phyloP scores from a whole-genome alignment of 2,329 filamentous ascomycete species.

The Talaromyces sp. region DNA sequence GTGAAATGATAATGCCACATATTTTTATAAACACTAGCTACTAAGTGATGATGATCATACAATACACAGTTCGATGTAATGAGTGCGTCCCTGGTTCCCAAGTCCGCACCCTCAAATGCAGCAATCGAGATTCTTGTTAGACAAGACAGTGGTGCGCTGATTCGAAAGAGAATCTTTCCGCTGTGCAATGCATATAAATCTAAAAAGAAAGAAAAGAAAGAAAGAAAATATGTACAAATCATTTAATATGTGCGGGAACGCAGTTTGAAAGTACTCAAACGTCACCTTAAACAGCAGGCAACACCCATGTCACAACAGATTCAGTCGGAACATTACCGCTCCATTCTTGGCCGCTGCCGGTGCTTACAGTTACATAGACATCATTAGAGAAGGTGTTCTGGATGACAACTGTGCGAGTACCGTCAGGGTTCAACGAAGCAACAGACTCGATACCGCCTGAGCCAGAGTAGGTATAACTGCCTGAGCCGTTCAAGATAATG shows the following conservation, averaged over 20 bases:
- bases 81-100: background rate
- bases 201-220: background rate
- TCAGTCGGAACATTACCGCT: conserved; percentile 5
- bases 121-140: background rate
- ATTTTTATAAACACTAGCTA: no score
- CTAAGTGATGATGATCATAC: background rate
- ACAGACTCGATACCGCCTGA: conserved; percentile 9
- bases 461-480: background rate
- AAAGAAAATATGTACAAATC: background rate
- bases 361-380: conserved; percentile 9
- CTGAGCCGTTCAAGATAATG: conserved; percentile 2
- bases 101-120: background rate
- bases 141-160: background rate
- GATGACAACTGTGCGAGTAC: conserved; percentile 13
- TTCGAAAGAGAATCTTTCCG: background rate
- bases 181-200: background rate
- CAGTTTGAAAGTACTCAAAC: background rate
- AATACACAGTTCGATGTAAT: background rate
- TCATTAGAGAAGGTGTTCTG: conserved; percentile 10
- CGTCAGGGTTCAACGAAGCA: conserved; percentile 15
- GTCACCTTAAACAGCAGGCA: background rate
- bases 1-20: no score
- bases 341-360: conserved; percentile 9
- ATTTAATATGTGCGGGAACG: background rate
- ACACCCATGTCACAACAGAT: conserved; percentile 12